Conservation (phyloP, 2,329 filamentous ascomycete species). For the Diaporthe vaccinii region DNA sequence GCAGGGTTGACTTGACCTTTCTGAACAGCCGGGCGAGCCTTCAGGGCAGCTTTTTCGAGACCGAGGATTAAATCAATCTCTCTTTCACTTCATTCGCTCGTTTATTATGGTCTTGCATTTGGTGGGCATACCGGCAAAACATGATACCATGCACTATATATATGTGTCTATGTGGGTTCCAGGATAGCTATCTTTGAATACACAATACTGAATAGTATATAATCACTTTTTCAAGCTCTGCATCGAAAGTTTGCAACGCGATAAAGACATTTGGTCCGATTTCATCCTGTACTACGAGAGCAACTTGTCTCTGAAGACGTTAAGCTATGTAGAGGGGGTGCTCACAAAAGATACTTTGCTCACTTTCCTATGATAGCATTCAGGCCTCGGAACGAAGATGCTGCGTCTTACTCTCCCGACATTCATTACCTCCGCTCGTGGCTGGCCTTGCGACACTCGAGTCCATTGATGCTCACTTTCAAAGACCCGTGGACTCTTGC, state of each 20-base stretch:
- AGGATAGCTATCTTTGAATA: conserved; percentile 3
- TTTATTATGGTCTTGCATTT: background rate
- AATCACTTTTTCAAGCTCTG: background rate
- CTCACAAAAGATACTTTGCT: background rate
- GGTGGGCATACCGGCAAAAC: background rate
- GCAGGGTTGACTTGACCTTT: conserved; percentile 58
- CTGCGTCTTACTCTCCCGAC: too few species aligned
- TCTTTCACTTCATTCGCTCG: conserved; percentile 1
- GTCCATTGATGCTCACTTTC: too few species aligned
- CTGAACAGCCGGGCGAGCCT: conserved; percentile 56
- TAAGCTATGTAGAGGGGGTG: too few species aligned
- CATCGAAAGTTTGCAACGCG: background rate
- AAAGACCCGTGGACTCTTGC: too few species aligned
- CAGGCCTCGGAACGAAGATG: too few species aligned
- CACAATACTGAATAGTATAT: conserved; percentile 19
- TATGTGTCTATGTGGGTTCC: background rate
- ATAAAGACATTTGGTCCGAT: background rate
- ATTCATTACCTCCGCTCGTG: too few species aligned
- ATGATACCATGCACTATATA: conserved; percentile 10
- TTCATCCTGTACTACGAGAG: background rate
- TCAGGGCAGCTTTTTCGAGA: conserved; percentile 61
- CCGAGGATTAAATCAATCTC: conserved; percentile 47
- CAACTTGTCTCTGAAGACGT: too few species aligned
- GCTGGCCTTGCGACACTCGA: too few species aligned
- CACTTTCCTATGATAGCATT: background rate